Base-by-base conservation (phyloP, 257 asterid species). In the Plectranthus barbatus region DNA sequence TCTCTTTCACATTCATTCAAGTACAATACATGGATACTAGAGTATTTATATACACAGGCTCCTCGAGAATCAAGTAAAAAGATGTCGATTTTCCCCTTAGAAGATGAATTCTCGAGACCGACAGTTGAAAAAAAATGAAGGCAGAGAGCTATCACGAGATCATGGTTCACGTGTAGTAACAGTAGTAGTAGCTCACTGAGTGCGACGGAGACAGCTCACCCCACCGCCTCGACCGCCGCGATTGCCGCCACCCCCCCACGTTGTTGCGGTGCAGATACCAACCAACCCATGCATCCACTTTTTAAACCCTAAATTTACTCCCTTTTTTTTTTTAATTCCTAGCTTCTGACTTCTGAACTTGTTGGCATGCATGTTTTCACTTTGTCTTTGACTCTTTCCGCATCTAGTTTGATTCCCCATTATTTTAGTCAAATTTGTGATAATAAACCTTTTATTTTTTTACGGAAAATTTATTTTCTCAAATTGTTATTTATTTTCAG, bases 211-310 rank as follows among this genome's bases (percentile, higher is more conserved):
- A 52, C 69, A 69, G 56, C 68, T 69, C 68, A 59, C 31, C 7
- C 36, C 10, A 55, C 24, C 55, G 40, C 64, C 64, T 53, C 74
- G 20, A 53, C 64, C 69, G 56, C 64, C 67, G 67, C 26, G 31
- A 58, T 36, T 37, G 29, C 60, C 67, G 73, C 67, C 59, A 41
- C 41, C 58, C 72, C 41, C 58, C 72, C 58, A 56, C 72, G 72
- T 41, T 54, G 40, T 3, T 6, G 9, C 44, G 14, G 10, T 58
- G 51, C 34, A 37, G 48, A 47, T 33, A 62, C 57, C 62, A 42
- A n/a, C n/a, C n/a, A n/a, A n/a, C n/a, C n/a, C n/a, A n/a, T n/a
- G n/a, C n/a, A n/a, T n/a, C n/a, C n/a, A n/a, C n/a, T n/a, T n/a
- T n/a, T n/a, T n/a, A n/a, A n/a, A n/a, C n/a, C n/a, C n/a, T n/a